Percentiles rank a stretch among this genome's conserved stretches.
Evolutionary conservation across 306 rosid species (phyloP).

Genomic region (Trichosanthes truncata): DNA sequence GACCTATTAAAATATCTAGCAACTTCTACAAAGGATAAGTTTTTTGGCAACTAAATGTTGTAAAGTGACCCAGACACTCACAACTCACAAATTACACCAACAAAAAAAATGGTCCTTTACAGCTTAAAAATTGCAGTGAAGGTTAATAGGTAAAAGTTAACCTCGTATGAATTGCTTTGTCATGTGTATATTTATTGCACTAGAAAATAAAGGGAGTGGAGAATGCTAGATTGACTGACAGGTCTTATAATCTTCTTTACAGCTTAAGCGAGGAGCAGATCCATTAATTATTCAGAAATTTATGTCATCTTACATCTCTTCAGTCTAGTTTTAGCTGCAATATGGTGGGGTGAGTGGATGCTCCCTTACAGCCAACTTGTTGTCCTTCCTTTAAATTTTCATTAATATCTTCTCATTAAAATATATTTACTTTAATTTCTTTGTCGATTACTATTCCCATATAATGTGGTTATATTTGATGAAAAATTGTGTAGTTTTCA

Average conservation of each 20-base stretch:
- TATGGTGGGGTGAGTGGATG: constrained; percentile 89
- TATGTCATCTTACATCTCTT: constrained; percentile 74
- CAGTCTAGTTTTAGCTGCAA: constrained; percentile 89
- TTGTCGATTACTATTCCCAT: neutral
- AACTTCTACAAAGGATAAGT: neutral
- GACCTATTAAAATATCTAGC: neutral
- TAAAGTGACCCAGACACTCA: neutral
- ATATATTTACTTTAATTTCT: neutral
- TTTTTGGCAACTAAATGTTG: neutral
- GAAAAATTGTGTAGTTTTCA: neutral
- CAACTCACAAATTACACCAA: neutral
- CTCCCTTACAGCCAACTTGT: neutral
- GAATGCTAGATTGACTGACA: neutral
- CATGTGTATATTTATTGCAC: neutral
- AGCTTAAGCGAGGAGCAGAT: constrained; percentile 88
- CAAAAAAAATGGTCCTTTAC: neutral
- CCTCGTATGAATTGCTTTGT: neutral
- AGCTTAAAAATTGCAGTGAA: neutral
- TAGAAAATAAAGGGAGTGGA: neutral
- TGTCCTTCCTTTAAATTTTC: constrained; percentile 8
- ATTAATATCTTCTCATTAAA: neutral
- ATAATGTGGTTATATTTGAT: neutral
- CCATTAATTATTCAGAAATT: constrained; percentile 76
- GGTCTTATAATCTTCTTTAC: constrained; percentile 22
- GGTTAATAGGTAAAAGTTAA: neutral